Evolutionary conservation across 495 filamentous ascomycete species (phyloP), one percentile per base, ranked within the genome.

Genomic region (Penicillium goetzii): DNA sequence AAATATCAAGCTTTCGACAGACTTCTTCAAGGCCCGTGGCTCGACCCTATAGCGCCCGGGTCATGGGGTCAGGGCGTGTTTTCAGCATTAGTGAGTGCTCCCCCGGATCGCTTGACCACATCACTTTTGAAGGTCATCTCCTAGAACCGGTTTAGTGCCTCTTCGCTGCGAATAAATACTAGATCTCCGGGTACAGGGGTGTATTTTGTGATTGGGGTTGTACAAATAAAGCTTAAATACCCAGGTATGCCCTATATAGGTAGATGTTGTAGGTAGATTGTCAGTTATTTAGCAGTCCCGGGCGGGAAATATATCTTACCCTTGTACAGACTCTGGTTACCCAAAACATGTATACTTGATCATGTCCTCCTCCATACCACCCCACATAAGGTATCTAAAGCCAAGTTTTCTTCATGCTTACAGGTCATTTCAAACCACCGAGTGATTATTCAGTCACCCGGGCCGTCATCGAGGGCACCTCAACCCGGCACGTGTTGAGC

Each of bases 361-460:
- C n/a, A n/a, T n/a, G n/a, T n/a, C n/a, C 9, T 17, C 43, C n/a
- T 49, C 26, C 30, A 40, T 53, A n/a, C 36, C n/a, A 41, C 26
- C 41, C 19, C 14, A 41, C 38, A n/a, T 36, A 6, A n/a, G n/a
- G n/a, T n/a, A 10, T 33, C 6, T 12, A 3, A n/a, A n/a, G 3
- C 17, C 15, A 30, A 17, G 19, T 11, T 59, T 33, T 50, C 36
- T 40, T 4, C 32, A 38, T 19, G 51, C 50, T 23, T 26, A 14
- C 26, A 41, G 61, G 58, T 67, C 65, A 64, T 52, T 15, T 26
- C n/a, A 55, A 38, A 19, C 36, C 11, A 32, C 12, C 56, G 33
- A 64, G 38, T 68, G 61, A 68, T 68, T 45, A 45, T 38, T n/a
- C 25, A 30, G 60, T 69, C 67, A 69, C 60, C 67, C 60, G 67